Evolutionary conservation across 1,284 basidiomycete species (phyloP), one percentile per base, ranked within the genome.

Genomic region (Ustilago bromivora): DNA sequence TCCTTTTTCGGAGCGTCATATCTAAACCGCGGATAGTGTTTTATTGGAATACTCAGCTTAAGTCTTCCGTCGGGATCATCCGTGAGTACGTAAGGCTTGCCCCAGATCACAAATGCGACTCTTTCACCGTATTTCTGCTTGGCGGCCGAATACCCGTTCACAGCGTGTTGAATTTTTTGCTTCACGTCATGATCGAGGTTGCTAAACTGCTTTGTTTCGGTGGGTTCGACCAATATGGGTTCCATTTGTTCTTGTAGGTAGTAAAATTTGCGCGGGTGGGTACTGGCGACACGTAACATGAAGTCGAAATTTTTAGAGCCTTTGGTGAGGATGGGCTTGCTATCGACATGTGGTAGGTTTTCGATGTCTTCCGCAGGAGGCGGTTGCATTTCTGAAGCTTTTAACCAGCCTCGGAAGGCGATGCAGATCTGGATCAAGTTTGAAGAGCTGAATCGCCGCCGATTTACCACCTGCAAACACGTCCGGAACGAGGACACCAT

Each of bases 281-380:
- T 28, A 1, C 4, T 7, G 15, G 41, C 15, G 7, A 57, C 67
- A 19, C 17, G 15, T 6, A 31, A 2, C 67, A 70, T 70, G 57
- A 61, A 46, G 34, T 40, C 54, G 35, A 70, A 38, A 35, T 52
- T 31, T 52, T 56, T 47, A 4, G 36, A 11, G 1, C 19, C 46
- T 4, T 11, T 1, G 3, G 28, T 11, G n/a, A 70, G 52, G 32
- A 70, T 46, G 12, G 67, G 67, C 15, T 41, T 28, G 13, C 36
- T 19, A 9, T 38, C 4, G 3, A 17, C 2, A 17, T 70, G 41
- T 19, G 56, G 56, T 11, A 57, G 23, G 31, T 19, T 0, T 32
- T 32, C 2, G 4, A 57, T 32, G 1, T 38, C 35, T 32, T 34
- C 9, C 5, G 47, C 23, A 9, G 0, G 11, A 31, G 47, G 47